Conservation (phyloP, 805 yeast genomes). For the Nakazawaea wyomingensis region DNA sequence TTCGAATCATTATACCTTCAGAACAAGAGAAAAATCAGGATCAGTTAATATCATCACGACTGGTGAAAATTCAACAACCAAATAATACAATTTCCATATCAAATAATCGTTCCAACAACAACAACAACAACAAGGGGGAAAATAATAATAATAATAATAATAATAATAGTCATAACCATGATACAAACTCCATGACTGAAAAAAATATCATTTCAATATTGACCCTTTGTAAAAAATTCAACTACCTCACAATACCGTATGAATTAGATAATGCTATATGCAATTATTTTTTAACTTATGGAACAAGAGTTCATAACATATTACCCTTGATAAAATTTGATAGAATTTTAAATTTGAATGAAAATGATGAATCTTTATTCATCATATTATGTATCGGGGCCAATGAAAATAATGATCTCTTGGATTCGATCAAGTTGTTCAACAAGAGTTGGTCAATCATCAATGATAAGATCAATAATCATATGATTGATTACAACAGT, state of each 20-base stretch:
- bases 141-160: no score
- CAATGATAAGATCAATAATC: slow-evolving; percentile 23
- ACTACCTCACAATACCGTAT: slow-evolving; percentile 17
- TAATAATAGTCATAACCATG: background rate
- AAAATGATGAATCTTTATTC: slow-evolving; percentile 36
- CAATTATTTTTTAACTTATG: slow-evolving; percentile 22
- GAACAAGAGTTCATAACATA: slow-evolving; percentile 24
- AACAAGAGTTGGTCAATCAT: slow-evolving; percentile 39
- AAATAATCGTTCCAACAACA: no score
- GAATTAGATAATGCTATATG: slow-evolving; percentile 20
- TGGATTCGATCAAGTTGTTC: slow-evolving; percentile 32
- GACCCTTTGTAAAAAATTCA: slow-evolving; percentile 27
- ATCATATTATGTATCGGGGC: slow-evolving; percentile 43
- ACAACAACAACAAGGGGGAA: slow-evolving; percentile 1
- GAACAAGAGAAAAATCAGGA: no score
- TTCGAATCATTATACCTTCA: no score
- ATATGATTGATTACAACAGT: slow-evolving; percentile 25
- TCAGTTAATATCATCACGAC: background rate
- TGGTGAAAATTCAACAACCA: background rate
- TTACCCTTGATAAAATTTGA: slow-evolving; percentile 21
- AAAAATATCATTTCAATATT: slow-evolving; percentile 28
- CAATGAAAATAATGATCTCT: slow-evolving; percentile 27
- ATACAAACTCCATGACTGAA: no score
- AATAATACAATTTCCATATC: background rate
- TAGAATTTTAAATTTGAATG: slow-evolving; percentile 16